Conservation (phyloP, 805 yeast species). For the Metschnikowia rubicola region DNA sequence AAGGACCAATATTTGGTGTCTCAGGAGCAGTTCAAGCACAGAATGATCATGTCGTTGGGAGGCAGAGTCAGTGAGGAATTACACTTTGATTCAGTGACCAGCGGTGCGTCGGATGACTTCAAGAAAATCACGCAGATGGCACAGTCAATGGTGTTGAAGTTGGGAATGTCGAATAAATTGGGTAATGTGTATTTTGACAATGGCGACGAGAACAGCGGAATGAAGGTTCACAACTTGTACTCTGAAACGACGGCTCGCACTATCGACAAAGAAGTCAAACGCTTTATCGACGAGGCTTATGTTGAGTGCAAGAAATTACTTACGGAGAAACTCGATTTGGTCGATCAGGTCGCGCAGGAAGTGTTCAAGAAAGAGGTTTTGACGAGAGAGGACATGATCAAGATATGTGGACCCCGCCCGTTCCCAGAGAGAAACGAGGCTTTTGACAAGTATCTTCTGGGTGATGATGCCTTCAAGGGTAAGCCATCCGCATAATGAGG, state of each 20-base stretch:
- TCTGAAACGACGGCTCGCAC: conserved; percentile 80
- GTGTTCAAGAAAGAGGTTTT: conserved; percentile 71
- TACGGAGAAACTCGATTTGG: conserved; percentile 55
- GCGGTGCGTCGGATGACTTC: conserved; percentile 96
- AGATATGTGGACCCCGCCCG: conserved; percentile 73
- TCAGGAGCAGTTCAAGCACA: conserved; percentile 74
- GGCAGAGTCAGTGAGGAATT: conserved; percentile 96
- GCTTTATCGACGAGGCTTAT: conserved; percentile 75
- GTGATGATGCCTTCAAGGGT: conserved; percentile 39
- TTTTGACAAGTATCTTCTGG: conserved; percentile 79
- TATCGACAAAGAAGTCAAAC: conserved; percentile 80
- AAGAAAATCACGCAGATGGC: conserved; percentile 95
- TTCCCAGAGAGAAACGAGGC: conserved; percentile 81
- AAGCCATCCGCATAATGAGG: conserved; percentile 18
- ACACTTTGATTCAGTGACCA: conserved; percentile 85
- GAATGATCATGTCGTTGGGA: conserved; percentile 96
- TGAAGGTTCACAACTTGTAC: conserved; percentile 75
- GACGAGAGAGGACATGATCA: conserved; percentile 76
- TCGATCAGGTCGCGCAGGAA: conserved; percentile 71
- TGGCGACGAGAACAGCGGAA: conserved; percentile 47
- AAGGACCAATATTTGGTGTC: conserved; percentile 82
- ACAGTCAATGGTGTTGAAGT: conserved; percentile 82
- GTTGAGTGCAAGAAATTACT: conserved; percentile 64
- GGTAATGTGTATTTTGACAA: conserved; percentile 82
- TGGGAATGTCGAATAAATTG: conserved; percentile 86